A percentile compares a stretch with the other conserved stretches of the same genome.
phyloP scores from a whole-genome alignment of 495 filamentous ascomycete genomes.

The Penicillium nucicola region DNA sequence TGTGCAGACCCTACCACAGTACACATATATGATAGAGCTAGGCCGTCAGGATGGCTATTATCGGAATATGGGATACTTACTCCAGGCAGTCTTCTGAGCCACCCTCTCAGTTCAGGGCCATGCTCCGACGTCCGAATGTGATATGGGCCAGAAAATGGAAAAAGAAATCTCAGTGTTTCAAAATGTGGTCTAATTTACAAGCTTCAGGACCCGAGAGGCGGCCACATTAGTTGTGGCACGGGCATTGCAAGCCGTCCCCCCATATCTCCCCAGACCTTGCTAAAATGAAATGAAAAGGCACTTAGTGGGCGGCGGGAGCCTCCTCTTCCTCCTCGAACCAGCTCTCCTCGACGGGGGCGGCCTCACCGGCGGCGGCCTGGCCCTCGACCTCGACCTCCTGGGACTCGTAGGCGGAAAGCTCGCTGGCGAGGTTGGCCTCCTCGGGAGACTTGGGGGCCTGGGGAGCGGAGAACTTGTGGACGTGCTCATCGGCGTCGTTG shows the following conservation, averaged over 20 bases:
- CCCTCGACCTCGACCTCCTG: conserved; percentile 95
- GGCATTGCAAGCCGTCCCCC: conserved; percentile 22
- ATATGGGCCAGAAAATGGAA: conserved; percentile 6
- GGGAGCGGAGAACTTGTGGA: conserved; percentile 80
- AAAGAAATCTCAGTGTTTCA: conserved; percentile 35
- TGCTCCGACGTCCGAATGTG: too few species aligned
- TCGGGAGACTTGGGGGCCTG: conserved; percentile 82
- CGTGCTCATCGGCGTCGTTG: conserved; percentile 81
- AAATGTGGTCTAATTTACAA: conserved; percentile 48
- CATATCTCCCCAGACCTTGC: conserved; percentile 34
- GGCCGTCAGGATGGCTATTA: neutral
- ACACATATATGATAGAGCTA: too few species aligned
- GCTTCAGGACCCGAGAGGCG: conserved; percentile 35
- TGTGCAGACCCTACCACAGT: too few species aligned
- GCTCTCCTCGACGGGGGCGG: conserved; percentile 58
- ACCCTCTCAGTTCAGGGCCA: neutral
- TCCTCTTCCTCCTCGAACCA: conserved; percentile 70
- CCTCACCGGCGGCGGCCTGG: conserved; percentile 57
- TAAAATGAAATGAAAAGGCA: conserved; percentile 23
- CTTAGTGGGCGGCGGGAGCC: conserved; percentile 48
- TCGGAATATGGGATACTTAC: neutral
- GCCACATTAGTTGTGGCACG: conserved; percentile 23
- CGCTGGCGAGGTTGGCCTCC: conserved; percentile 84
- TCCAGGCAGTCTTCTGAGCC: neutral
- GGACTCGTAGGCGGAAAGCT: conserved; percentile 88